Conservation (phyloP, 345 rosid genomes). For the Mercurialis annua region DNA sequence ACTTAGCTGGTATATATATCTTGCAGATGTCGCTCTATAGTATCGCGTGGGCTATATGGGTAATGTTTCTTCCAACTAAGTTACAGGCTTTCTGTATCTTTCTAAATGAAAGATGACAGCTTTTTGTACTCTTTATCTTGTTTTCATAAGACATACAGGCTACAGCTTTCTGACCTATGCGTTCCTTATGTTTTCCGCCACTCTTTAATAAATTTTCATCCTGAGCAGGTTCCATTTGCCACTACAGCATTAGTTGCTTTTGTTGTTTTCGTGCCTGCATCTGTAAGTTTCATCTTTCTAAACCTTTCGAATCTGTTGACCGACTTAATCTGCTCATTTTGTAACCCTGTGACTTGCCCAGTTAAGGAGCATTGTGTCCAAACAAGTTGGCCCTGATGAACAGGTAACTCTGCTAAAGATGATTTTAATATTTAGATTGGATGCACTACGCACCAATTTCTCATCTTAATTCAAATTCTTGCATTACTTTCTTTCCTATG, state of each 20-base stretch:
- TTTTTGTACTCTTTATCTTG: too few species aligned
- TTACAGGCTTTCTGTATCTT: not conserved
- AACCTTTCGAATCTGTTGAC: not conserved
- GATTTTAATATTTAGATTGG: not conserved
- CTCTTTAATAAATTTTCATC: slow-evolving; percentile 2
- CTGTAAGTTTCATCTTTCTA: slow-evolving; percentile 42
- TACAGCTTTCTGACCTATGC: too few species aligned
- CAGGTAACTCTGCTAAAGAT: slow-evolving; percentile 43
- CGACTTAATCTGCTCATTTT: not conserved
- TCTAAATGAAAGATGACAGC: not conserved
- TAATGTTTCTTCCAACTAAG: slow-evolving; percentile 27
- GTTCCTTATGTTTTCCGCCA: not conserved
- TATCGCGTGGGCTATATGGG: slow-evolving; percentile 83
- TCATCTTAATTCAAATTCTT: not conserved
- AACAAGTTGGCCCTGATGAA: slow-evolving; percentile 66
- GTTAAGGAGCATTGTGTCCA: slow-evolving; percentile 79
- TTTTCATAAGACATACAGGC: too few species aligned
- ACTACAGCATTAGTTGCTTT: slow-evolving; percentile 37
- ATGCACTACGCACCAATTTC: too few species aligned
- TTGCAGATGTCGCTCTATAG: slow-evolving; percentile 67
- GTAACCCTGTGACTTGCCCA: slow-evolving; percentile 17
- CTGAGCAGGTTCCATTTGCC: slow-evolving; percentile 73
- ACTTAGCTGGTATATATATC: slow-evolving; percentile 4
- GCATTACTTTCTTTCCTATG: not conserved
- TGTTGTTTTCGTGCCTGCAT: slow-evolving; percentile 44